Base-by-base conservation (phyloP, 2,329 filamentous ascomycete species). In the Coniochaeta ligniaria region DNA sequence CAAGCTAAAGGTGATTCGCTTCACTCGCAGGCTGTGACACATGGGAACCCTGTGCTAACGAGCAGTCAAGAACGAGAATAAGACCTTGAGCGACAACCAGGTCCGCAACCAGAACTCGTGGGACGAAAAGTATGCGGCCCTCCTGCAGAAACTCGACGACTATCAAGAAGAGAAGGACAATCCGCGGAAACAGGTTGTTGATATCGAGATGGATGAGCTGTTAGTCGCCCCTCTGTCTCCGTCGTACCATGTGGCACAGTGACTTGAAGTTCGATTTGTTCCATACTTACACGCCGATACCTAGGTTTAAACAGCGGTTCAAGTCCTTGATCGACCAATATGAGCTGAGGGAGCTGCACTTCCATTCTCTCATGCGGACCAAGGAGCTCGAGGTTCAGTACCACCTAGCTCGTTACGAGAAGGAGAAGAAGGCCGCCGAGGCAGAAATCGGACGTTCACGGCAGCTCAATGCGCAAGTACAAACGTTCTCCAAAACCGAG, bases 261-360 rank as follows among this genome's bases (percentile, higher is more conserved):
- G 26, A 20, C n/a, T 36, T 50, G 43, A 56, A 61, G 56, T 62
- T 63, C 61, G 56, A 41, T 62, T 63, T 65, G 59, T 59, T 16
- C 17, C 60, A 35, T 63, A 59, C 66, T 71, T 64, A 63, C 71
- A 81, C 50, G 24, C 80, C 83, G 63, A 76, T 24, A 7, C 6
- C 73, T 69, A 92, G 92, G 62, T 89, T 90, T 72, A 95, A 93
- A 72, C 83, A 89, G 58, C 84, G 87, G n/a, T 95, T 95, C 78
- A 97, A 96, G 73, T 96, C 92, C 0, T 88, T 99, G 69, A 90
- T 96, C 69, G 95, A 99, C 65, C 95, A 98, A 75, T 98, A 96
- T 74, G 95, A 99, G 75, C 82, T 96, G 62, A 90, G 95, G 57
- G 95, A 99, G 73, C 80, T 97, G 59, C 93, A 98, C 71, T 98